These are phyloP conservation scores for Talaromyces islandicus DNA, from an alignment of 2,329 filamentous ascomycete genomes.

Conservation along the genomic window DNA sequence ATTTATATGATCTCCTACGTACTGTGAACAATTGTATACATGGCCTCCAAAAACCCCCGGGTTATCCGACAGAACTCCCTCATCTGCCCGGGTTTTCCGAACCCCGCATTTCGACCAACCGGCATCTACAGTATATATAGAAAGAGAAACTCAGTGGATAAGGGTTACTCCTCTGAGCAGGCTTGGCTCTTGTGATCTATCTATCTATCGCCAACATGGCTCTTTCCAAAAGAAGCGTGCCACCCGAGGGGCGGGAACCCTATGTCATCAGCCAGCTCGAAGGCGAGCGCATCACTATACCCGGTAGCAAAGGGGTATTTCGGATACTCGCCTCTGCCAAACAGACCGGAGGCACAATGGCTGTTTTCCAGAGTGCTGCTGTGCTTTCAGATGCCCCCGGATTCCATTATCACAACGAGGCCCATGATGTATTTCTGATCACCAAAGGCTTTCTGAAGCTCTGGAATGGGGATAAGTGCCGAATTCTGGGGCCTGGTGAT, in stretches of 20 bases:
- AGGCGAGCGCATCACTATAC: conserved; percentile 48
- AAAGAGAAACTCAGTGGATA: background rate
- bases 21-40: too few relatives aligned
- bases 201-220: conserved; percentile 14
- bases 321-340: conserved; percentile 48
- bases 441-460: conserved; percentile 52
- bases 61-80: background rate
- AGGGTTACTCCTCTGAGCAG: background rate
- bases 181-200: too few relatives aligned
- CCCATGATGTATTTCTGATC: conserved; percentile 54
- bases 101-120: background rate
- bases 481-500: conserved; percentile 50
- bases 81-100: background rate
- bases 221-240: conserved; percentile 21
- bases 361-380: conserved; percentile 46
- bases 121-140: background rate
- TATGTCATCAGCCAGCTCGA: conserved; percentile 47
- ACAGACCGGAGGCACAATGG: conserved; percentile 47
- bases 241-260: conserved; percentile 33
- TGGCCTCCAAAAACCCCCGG: too few relatives aligned
- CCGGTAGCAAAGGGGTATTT: conserved; percentile 48
- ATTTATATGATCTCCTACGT: too few relatives aligned
- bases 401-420: conserved; percentile 53
- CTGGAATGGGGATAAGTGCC: conserved; percentile 53
- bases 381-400: conserved; percentile 30